These are phyloP conservation scores for Trichophyton simii DNA, from an alignment of 2,329 filamentous ascomycete species.

Conservation along the genomic window DNA sequence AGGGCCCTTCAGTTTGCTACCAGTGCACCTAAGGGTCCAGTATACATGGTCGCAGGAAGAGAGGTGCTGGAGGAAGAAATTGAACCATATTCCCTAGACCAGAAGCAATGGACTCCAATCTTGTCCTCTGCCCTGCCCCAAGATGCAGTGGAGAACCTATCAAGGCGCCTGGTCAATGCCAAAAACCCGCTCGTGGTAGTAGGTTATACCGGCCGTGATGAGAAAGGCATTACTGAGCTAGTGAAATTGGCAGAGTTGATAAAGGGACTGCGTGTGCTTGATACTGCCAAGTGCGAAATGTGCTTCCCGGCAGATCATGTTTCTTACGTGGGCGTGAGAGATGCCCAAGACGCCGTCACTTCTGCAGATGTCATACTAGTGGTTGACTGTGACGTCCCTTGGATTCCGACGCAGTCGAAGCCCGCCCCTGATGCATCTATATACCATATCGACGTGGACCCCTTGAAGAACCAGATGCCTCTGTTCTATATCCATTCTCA, in stretches of 20 bases:
- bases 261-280: constrained; percentile 39
- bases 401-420: constrained; percentile 67
- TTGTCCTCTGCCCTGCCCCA: constrained; percentile 51
- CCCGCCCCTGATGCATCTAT: constrained; percentile 46
- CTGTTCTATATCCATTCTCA: constrained; percentile 58
- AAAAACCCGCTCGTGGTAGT: constrained; percentile 39
- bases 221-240: constrained; percentile 32
- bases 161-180: constrained; percentile 34
- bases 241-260: constrained; percentile 37
- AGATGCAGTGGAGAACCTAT: constrained; percentile 34
- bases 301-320: constrained; percentile 37
- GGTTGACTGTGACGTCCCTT: constrained; percentile 81
- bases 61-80: constrained; percentile 83
- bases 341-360: constrained; percentile 61
- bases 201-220: constrained; percentile 39
- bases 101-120: constrained; percentile 58
- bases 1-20: constrained; percentile 70
- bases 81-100: constrained; percentile 55
- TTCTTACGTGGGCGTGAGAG: constrained; percentile 57
- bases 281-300: constrained; percentile 43
- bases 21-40: constrained; percentile 64
- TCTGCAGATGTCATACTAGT: constrained; percentile 76
- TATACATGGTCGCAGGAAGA: constrained; percentile 64
- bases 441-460: constrained; percentile 54
- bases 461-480: constrained; percentile 60